Base-by-base conservation (phyloP, 108 stramenopile genomes). In the Mayamaea pseudoterrestris region DNA sequence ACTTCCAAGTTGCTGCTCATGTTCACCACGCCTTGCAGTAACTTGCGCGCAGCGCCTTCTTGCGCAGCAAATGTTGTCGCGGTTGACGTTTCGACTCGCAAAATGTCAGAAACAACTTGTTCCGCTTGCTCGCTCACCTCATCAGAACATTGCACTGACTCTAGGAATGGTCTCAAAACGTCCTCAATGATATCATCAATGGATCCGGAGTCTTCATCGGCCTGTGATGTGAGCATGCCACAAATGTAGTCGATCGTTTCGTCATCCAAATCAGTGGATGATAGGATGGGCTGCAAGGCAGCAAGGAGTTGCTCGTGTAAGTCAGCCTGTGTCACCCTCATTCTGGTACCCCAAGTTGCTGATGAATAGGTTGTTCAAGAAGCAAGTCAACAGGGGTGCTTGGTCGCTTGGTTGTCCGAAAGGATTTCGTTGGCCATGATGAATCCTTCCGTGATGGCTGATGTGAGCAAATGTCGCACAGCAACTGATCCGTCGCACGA, bases 191-290 rank as follows among this genome's bases (percentile, higher is more conserved):
- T 11, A 21, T 45, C 30, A 7, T 9, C 26, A 7, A 16, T 5
- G n/a, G 55, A 47, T 13, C 28, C 63, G 1, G 14, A 27, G 21
- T 44, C 43, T 26, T 74, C 73, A 9, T 37, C 57, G 17, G 68
- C 13, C 42, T 60, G 53, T 5, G 57, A 40, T 7, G 56, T 17
- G 7, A 81, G 46, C 68, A 81, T 60, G 14, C 79, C 79, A 5
- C 77, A 58, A 21, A 86, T 69, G 44, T 86, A 86, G 13, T 62
- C 44, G 18, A 86, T 64, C 31, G 81, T 54, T 47, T 83, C 69
- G 24, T 68, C 66, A 25, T 75, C 74, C 22, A 75, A n/a, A n/a
- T n/a, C n/a, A n/a, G n/a, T n/a, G n/a, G n/a, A n/a, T n/a, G n/a
- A n/a, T n/a, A n/a, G n/a, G n/a, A n/a, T n/a, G n/a, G n/a, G n/a